These are phyloP conservation scores for Aureobasidium subglaciale DNA, from an alignment of 2,329 filamentous ascomycete species.

Conservation along the genomic window DNA sequence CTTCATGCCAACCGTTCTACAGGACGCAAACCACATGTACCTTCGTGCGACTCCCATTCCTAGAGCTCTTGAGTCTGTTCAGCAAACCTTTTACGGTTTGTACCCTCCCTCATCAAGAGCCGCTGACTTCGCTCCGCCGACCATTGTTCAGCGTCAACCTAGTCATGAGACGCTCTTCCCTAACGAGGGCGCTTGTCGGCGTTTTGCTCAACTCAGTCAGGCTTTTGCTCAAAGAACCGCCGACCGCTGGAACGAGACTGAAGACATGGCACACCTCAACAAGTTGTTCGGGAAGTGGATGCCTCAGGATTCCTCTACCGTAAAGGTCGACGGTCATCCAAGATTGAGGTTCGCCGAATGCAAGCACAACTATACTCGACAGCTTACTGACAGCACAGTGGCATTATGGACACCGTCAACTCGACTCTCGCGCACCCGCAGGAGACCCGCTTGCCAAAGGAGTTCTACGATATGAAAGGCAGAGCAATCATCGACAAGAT, in stretches of 20 bases:
- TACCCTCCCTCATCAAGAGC: slow-evolving; percentile 39
- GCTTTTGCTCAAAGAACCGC: slow-evolving; percentile 43
- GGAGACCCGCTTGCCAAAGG: slow-evolving; percentile 67
- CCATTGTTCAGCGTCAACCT: slow-evolving; percentile 39
- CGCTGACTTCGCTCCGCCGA: slow-evolving; percentile 36
- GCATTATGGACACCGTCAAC: slow-evolving; percentile 93
- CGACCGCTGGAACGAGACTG: slow-evolving; percentile 47
- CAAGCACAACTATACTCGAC: neutral
- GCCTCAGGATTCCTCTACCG: slow-evolving; percentile 57
- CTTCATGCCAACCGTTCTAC: slow-evolving; percentile 41
- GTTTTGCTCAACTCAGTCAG: slow-evolving; percentile 41
- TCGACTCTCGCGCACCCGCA: slow-evolving; percentile 78
- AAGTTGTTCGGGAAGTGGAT: slow-evolving; percentile 77
- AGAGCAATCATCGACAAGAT: slow-evolving; percentile 64
- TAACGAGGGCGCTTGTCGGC: slow-evolving; percentile 42
- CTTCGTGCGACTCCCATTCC: slow-evolving; percentile 44
- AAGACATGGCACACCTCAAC: slow-evolving; percentile 79
- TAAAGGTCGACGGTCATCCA: slow-evolving; percentile 79
- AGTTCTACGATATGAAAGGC: slow-evolving; percentile 77
- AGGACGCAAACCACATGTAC: slow-evolving; percentile 37
- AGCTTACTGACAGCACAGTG: slow-evolving; percentile 29
- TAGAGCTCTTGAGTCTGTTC: slow-evolving; percentile 43
- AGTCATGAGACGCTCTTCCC: slow-evolving; percentile 45
- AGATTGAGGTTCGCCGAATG: slow-evolving; percentile 50
- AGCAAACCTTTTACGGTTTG: slow-evolving; percentile 44